Base-by-base conservation (phyloP, 2,329 filamentous ascomycete genomes). In the Volutella citrinella region DNA sequence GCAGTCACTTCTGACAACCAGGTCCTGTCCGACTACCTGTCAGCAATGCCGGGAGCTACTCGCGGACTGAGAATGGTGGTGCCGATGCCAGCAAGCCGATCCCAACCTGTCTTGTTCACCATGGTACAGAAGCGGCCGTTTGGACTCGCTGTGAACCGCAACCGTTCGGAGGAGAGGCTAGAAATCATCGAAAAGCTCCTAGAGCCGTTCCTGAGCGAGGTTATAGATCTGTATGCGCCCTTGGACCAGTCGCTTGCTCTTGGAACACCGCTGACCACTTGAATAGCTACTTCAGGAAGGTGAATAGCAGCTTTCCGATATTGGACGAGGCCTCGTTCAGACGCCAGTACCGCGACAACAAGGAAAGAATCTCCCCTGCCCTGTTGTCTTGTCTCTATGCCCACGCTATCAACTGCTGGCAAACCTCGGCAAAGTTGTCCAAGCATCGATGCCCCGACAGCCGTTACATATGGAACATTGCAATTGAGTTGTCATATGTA, bases 401-500 rank as follows among this genome's bases (percentile, higher is more conserved):
- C 0, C 72, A 77, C 47, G 69, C 72, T 1, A 52, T 80, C 4
- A 66, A 75, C 5, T 79, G 75, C 46, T 82, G 78, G 78, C 64
- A 66, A 17, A 66, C 68, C 32, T 69, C 68, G 1, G 62, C 63
- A 0, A 55, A 62, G 5, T 51, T 73, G 4, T 57, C 60, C 5
- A 56, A 57, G 6, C 66, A 73, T 37, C 66, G 69, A 5, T 65
- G 70, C 29, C 77, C 78, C 0, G 77, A 82, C 47, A 64, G 68
- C 24, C 69, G 76, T 27, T 82, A 78, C 50, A 70, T 77, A 8
- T 80, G 80, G 68, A 82, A 82, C 38, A 66, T 79, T 38, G 76
- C 76, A 7, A 75, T 71, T 14, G 74, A 76, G 32, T 75, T 77
- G 2, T 61, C 80, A 4, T 76, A 79, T 42, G 76, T 71, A 1